These are phyloP conservation scores for Suzukiozyma palmioleophila DNA, from an alignment of 1,139 yeast species.

Conservation along the genomic window DNA sequence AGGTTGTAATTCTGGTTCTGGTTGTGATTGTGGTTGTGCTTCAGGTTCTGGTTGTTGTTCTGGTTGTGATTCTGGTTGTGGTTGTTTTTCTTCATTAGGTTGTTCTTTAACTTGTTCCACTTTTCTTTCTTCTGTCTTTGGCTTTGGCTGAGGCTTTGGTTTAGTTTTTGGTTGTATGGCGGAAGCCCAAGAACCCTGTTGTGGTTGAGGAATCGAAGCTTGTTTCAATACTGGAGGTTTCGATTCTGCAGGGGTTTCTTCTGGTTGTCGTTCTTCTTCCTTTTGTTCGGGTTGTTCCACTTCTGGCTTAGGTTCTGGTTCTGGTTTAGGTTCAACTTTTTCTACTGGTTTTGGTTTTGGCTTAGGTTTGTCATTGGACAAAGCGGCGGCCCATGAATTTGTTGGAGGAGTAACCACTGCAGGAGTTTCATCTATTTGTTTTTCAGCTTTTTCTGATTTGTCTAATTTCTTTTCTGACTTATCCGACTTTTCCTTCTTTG, in stretches of 20 bases:
- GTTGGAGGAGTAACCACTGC: conserved; percentile 17
- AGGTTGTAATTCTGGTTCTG: conserved; percentile 6
- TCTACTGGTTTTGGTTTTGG: conserved; percentile 20
- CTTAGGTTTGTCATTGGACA: conserved; percentile 35
- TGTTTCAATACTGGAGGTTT: conserved; percentile 22
- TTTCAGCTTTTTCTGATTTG: conserved; percentile 4
- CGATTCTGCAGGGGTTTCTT: conserved; percentile 6
- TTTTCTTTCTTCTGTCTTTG: conserved; percentile 8
- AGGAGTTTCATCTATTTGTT: conserved; percentile 9
- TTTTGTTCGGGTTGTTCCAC: conserved; percentile 7
- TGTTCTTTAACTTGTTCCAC: conserved; percentile 7
- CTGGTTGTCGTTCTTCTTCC: conserved; percentile 3
- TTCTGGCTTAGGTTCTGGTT: conserved; percentile 1
- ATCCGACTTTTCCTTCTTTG: conserved; percentile 3
- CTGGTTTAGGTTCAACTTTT: conserved; percentile 6
- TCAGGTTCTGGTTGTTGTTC: conserved; percentile 14
- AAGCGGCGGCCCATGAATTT: conserved; percentile 52
- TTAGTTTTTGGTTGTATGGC: conserved; percentile 54
- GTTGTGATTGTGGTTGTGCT: conserved; percentile 11
- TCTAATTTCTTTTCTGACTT: conserved; percentile 4
- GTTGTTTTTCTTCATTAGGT: conserved; percentile 9
- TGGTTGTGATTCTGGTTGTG: conserved; percentile 13
- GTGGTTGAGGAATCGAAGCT: conserved; percentile 28
- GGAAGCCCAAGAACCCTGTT: conserved; percentile 52
- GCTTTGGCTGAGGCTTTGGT: conserved; percentile 24